Evolutionary conservation across 2,329 filamentous ascomycete species (phyloP).

Genomic region (Hypoxylon sp.): DNA sequence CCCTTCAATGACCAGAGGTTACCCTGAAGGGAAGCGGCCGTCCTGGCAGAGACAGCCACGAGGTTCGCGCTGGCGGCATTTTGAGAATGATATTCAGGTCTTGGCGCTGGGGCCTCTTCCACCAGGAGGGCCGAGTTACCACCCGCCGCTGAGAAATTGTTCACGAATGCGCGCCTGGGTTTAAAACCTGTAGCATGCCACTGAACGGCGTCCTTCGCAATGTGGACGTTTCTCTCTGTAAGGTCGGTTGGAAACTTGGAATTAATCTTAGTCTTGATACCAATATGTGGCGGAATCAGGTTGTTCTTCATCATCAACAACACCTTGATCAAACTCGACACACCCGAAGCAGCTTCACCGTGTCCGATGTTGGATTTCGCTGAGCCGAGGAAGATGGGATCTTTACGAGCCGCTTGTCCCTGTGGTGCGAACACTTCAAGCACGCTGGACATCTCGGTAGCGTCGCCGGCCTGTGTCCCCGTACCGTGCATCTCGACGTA

Average conservation of each 20-base stretch:
- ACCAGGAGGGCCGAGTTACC: constrained; percentile 45
- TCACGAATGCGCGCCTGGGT: constrained; percentile 50
- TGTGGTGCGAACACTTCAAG: constrained; percentile 70
- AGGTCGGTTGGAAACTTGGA: constrained; percentile 15
- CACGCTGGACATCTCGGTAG: constrained; percentile 74
- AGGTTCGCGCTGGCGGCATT: constrained; percentile 18
- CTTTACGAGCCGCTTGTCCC: background rate
- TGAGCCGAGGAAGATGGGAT: constrained; percentile 33
- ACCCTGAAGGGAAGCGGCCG: constrained; percentile 16
- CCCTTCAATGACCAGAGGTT: constrained; percentile 31
- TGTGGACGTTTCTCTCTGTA: background rate
- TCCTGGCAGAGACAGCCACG: constrained; percentile 41
- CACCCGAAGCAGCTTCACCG: constrained; percentile 37
- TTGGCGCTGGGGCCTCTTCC: constrained; percentile 32
- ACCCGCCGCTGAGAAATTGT: constrained; percentile 46
- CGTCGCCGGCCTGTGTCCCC: constrained; percentile 79
- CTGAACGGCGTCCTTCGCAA: background rate
- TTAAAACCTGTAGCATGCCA: background rate
- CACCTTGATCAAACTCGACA: constrained; percentile 40
- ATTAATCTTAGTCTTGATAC: constrained; percentile 40
- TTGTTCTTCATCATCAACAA: constrained; percentile 41
- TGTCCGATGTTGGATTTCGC: constrained; percentile 44
- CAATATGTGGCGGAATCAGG: constrained; percentile 37
- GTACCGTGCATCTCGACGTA: constrained; percentile 80
- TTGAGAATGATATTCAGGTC: background rate